phyloP scores from a whole-genome alignment of 148 eudicot species.

The Amaranthus palmeri region DNA sequence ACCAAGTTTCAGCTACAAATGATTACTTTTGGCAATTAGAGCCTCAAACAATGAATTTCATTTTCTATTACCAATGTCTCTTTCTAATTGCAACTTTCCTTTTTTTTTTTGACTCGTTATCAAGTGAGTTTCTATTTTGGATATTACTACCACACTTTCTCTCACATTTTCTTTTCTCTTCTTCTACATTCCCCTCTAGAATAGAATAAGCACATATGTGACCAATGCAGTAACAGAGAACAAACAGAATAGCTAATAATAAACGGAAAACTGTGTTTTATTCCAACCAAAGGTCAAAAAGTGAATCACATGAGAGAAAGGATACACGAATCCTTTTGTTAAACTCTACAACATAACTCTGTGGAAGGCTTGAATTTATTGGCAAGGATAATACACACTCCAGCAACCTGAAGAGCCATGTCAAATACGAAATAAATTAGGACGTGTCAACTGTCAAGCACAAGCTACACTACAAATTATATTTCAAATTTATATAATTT shows the following conservation, averaged over 20 bases:
- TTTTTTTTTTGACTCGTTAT: too few species aligned
- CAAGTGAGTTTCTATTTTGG: too few species aligned
- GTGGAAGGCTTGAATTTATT: constrained; percentile 58
- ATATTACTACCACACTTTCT: too few species aligned
- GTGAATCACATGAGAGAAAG: constrained; percentile 20
- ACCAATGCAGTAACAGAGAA: neutral
- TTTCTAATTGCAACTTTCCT: too few species aligned
- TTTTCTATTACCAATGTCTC: too few species aligned
- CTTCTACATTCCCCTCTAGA: neutral
- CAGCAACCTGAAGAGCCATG: constrained; percentile 44
- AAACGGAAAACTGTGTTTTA: neutral
- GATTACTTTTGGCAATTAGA: too few species aligned
- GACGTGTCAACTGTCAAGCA: constrained; percentile 1
- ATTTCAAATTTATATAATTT: neutral
- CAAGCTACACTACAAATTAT: neutral
- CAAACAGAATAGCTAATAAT: neutral
- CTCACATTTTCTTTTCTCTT: too few species aligned
- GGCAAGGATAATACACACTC: constrained; percentile 68
- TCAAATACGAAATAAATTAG: neutral
- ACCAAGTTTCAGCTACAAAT: too few species aligned
- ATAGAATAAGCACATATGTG: neutral
- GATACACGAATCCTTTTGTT: constrained; percentile 76
- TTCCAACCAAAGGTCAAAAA: neutral
- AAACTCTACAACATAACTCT: constrained; percentile 47
- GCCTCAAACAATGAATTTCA: too few species aligned